phyloP scores from a whole-genome alignment of 78 protist species.

The Emiliania huxleyi region DNA sequence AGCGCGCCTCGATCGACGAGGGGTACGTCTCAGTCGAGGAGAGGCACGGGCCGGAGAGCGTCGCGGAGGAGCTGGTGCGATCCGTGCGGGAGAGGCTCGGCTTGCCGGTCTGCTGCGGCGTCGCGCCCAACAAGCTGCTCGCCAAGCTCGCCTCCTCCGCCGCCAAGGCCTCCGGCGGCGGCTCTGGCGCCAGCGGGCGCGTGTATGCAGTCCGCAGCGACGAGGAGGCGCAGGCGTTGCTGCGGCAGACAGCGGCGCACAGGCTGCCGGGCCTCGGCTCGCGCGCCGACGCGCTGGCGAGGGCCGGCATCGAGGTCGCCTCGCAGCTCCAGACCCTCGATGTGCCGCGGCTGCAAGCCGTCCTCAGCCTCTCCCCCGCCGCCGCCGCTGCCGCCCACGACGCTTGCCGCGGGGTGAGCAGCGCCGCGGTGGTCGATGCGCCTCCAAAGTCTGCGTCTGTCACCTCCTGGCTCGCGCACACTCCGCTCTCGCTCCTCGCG shows the following conservation, averaged over 20 bases:
- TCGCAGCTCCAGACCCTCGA: not conserved
- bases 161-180: not conserved
- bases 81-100: not conserved
- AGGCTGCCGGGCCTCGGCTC: not conserved
- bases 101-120: not conserved
- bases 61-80: not conserved
- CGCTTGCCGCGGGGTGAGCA: not conserved
- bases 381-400: not conserved
- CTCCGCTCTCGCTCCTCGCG: not conserved
- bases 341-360: not conserved
- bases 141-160: not conserved
- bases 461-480: not conserved
- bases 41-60: not conserved
- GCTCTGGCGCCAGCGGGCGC: too few relatives aligned
- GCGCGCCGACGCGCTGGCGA: not conserved
- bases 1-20: constrained; percentile 17
- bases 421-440: not conserved
- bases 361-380: not conserved
- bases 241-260: not conserved
- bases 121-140: not conserved
- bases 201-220: not conserved
- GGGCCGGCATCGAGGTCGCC: not conserved
- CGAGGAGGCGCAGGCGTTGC: not conserved
- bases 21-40: not conserved
- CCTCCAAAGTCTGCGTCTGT: not conserved